phyloP scores from a whole-genome alignment of 2,329 filamentous ascomycete genomes.

The Pseudogymnoascus sp. region DNA sequence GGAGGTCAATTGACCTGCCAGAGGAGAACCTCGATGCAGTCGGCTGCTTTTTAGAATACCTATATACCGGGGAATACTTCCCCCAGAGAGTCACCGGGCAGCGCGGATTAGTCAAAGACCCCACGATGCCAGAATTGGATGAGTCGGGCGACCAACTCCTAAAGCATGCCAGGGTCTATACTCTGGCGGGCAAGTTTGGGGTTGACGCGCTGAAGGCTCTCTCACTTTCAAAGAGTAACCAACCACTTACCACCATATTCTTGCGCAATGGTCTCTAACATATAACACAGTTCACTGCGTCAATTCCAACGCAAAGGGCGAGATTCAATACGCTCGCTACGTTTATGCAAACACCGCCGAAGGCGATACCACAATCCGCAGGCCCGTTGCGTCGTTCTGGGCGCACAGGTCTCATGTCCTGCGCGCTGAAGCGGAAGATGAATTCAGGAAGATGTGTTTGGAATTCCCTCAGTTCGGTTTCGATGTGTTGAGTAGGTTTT shows the following conservation, averaged over 20 bases:
- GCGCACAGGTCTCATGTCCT: slow-evolving; percentile 71
- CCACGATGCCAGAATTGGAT: slow-evolving; percentile 57
- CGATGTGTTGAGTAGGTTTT: slow-evolving; percentile 71
- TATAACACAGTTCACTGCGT: slow-evolving; percentile 61
- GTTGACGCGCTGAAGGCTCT: slow-evolving; percentile 62
- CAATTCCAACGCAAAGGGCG: slow-evolving; percentile 76
- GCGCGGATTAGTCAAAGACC: slow-evolving; percentile 61
- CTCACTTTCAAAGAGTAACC: slow-evolving; percentile 64
- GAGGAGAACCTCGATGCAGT: slow-evolving; percentile 64
- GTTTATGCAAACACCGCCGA: slow-evolving; percentile 69
- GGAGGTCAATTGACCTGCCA: slow-evolving; percentile 59
- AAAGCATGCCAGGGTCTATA: slow-evolving; percentile 84
- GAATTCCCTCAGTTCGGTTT: slow-evolving; percentile 89
- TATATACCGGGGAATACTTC: slow-evolving; percentile 84
- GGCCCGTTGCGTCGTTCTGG: slow-evolving; percentile 86
- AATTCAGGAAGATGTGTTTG: slow-evolving; percentile 78
- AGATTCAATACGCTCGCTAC: slow-evolving; percentile 86
- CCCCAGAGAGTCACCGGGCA: slow-evolving; percentile 56
- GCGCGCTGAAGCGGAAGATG: slow-evolving; percentile 74
- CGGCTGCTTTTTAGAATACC: slow-evolving; percentile 71
- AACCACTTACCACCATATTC: not conserved
- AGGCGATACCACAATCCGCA: slow-evolving; percentile 66
- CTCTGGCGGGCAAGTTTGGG: slow-evolving; percentile 71
- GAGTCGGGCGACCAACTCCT: slow-evolving; percentile 75
- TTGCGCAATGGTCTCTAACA: not conserved